These are phyloP conservation scores for Echria macrotheca DNA, from an alignment of 495 filamentous ascomycete genomes.

Conservation along the genomic window DNA sequence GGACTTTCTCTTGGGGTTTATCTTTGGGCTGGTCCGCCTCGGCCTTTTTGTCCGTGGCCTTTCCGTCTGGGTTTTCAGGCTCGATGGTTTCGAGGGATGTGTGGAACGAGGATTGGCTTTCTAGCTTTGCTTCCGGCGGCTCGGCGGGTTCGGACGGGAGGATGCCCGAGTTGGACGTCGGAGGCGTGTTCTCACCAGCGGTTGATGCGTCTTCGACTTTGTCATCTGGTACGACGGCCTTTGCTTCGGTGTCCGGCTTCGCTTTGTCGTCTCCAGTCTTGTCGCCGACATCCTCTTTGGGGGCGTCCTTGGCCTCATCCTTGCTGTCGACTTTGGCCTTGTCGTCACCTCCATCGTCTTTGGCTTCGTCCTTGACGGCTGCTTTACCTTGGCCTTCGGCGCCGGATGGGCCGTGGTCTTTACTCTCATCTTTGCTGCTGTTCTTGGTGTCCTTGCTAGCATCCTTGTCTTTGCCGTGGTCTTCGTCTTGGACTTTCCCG, in stretches of 20 bases:
- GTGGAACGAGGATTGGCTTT: neutral
- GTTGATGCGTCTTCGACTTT: slow-evolving; percentile 8
- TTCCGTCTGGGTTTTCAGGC: neutral
- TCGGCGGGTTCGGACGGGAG: neutral
- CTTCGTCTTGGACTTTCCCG: no score
- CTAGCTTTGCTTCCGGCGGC: no score
- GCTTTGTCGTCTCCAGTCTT: neutral
- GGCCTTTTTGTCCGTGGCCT: neutral
- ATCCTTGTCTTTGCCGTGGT: no score
- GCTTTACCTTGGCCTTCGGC: no score
- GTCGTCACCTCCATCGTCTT: neutral
- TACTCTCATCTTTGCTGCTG: no score
- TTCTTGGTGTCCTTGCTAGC: no score
- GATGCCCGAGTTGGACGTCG: slow-evolving; percentile 6
- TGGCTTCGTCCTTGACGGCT: no score
- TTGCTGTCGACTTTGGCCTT: neutral
- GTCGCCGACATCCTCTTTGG: neutral
- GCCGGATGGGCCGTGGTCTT: no score
- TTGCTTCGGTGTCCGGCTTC: neutral
- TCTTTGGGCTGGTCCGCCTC: neutral
- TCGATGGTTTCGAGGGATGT: neutral
- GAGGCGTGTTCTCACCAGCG: slow-evolving; percentile 15
- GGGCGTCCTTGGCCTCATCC: neutral
- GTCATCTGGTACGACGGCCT: neutral
- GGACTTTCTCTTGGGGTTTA: neutral